These are phyloP conservation scores for Paratinospora sagittata DNA, from an alignment of 164 flowering plant genomes.

Conservation along the genomic window DNA sequence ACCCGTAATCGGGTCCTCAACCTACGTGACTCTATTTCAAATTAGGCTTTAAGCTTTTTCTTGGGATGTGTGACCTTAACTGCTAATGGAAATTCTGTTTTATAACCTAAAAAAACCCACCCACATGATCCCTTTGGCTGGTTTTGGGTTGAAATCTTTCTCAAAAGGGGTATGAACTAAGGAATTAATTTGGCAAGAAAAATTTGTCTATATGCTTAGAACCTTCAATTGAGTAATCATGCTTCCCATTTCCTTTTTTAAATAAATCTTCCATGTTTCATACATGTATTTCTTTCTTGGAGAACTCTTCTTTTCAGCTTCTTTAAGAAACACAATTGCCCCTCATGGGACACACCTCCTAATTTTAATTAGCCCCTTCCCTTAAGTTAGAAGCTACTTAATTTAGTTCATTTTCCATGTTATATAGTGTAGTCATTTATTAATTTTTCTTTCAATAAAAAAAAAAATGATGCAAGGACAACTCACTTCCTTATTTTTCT, in stretches of 20 bases:
- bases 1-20: no score
- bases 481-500: background rate
- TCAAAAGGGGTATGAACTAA: no score
- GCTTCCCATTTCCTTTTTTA: background rate
- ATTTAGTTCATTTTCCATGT: background rate
- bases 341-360: background rate
- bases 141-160: no score
- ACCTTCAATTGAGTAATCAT: background rate
- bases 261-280: background rate
- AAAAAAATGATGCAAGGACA: slow-evolving; percentile 1
- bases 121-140: no score
- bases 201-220: background rate
- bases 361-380: background rate
- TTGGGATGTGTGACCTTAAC: no score
- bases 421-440: background rate
- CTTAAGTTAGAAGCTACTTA: background rate
- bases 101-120: no score
- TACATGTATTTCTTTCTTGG: slow-evolving; percentile 8
- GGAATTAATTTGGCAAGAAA: background rate
- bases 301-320: background rate
- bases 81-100: no score
- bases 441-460: background rate
- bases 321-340: background rate
- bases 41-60: no score
- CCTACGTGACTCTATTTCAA: no score